These are phyloP conservation scores for Coemansia sp. DNA, from an alignment of 371 early-diverging fungal genomes.

Conservation along the genomic window DNA sequence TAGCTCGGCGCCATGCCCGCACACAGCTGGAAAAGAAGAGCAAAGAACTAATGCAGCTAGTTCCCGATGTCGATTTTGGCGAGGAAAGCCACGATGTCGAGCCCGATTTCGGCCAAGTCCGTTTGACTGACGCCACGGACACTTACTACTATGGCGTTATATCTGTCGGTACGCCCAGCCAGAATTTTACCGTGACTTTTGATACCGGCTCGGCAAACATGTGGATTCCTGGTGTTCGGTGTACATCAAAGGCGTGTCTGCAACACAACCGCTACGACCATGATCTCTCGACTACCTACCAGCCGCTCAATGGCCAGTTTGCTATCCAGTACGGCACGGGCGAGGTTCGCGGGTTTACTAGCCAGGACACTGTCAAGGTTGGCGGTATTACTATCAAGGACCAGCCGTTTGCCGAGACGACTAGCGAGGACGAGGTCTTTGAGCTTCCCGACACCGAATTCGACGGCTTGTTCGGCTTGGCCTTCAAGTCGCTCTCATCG, in stretches of 20 bases:
- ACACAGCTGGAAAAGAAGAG: background rate
- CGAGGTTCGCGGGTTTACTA: constrained; percentile 51
- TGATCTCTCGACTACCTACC: constrained; percentile 53
- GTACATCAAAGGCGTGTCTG: constrained; percentile 47
- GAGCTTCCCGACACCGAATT: constrained; percentile 61
- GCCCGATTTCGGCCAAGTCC: constrained; percentile 47
- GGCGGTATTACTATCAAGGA: constrained; percentile 55
- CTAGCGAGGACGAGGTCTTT: constrained; percentile 59
- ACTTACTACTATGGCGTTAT: constrained; percentile 63
- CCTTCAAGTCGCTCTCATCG: constrained; percentile 58
- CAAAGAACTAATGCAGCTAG: constrained; percentile 40
- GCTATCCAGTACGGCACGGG: constrained; percentile 69
- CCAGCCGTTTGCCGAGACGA: constrained; percentile 60
- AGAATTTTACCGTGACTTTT: constrained; percentile 64
- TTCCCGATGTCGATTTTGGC: constrained; percentile 40
- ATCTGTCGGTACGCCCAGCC: constrained; percentile 65
- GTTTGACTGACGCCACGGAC: constrained; percentile 46
- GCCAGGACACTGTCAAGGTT: constrained; percentile 55
- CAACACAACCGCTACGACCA: constrained; percentile 52
- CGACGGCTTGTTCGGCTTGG: constrained; percentile 68
- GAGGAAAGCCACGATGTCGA: constrained; percentile 40
- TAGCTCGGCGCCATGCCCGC: constrained; percentile 39
- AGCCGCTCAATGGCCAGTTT: constrained; percentile 52
- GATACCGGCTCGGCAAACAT: constrained; percentile 77
- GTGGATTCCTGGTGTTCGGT: constrained; percentile 59